Evolutionary conservation across 2,329 filamentous ascomycete species (phyloP).

Genomic region (Botrytis byssoidea): DNA sequence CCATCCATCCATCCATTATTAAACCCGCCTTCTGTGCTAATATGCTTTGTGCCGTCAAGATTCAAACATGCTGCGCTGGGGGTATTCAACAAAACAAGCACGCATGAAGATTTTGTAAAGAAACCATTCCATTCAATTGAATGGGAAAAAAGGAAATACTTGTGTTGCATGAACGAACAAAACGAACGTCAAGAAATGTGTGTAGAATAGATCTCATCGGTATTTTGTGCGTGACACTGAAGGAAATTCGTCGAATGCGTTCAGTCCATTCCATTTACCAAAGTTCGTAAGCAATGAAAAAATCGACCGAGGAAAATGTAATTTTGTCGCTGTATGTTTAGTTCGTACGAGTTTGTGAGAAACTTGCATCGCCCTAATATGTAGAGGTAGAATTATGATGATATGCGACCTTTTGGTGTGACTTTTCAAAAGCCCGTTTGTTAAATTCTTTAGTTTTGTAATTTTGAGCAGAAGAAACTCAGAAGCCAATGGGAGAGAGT

Average conservation of each 20-base stretch:
- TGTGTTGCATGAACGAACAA: slow-evolving; percentile 12
- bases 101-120: slow-evolving; percentile 15
- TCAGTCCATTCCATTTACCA: slow-evolving; percentile 8
- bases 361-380: not conserved
- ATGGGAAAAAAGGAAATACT: slow-evolving; percentile 16
- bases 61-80: slow-evolving; percentile 22
- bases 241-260: slow-evolving; percentile 22
- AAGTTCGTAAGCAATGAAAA: slow-evolving; percentile 17
- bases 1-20: slow-evolving; percentile 14
- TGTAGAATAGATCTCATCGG: slow-evolving; percentile 10
- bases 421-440: not conserved
- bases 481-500: slow-evolving; percentile 60
- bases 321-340: slow-evolving; percentile 3
- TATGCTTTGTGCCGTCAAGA: slow-evolving; percentile 21
- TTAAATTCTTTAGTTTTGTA: not conserved
- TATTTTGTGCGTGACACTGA: slow-evolving; percentile 9
- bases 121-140: slow-evolving; percentile 10
- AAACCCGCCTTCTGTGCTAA: slow-evolving; percentile 18
- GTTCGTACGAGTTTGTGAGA: slow-evolving; percentile 7
- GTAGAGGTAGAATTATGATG: slow-evolving; percentile 10
- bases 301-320: slow-evolving; percentile 10
- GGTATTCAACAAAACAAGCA: slow-evolving; percentile 24
- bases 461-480: slow-evolving; percentile 8
- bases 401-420: slow-evolving; percentile 3
- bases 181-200: slow-evolving; percentile 14